These are phyloP conservation scores for Cladosporium sp. DNA, from an alignment of 2,329 filamentous ascomycete genomes.

Conservation along the genomic window DNA sequence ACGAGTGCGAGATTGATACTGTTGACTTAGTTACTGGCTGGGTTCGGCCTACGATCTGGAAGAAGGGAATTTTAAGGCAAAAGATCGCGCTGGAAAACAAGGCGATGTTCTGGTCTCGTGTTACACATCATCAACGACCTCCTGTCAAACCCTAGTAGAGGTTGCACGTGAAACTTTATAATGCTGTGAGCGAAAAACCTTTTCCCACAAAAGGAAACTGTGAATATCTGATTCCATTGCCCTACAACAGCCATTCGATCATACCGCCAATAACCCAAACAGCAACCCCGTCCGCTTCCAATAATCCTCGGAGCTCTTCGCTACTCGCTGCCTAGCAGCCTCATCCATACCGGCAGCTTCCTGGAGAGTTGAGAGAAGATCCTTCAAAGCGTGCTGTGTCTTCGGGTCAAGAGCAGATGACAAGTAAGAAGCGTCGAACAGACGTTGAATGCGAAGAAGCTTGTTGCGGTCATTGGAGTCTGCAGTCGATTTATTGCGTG, in stretches of 20 bases:
- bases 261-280: conserved; percentile 64
- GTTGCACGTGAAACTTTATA: too few species aligned
- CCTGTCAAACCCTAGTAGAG: too few species aligned
- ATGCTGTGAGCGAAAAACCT: too few species aligned
- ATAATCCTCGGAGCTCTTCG: conserved; percentile 66
- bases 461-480: not conserved
- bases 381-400: not conserved
- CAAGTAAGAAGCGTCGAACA: conserved; percentile 44
- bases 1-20: too few species aligned
- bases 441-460: conserved; percentile 32
- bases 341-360: conserved; percentile 35
- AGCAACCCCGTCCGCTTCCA: conserved; percentile 78
- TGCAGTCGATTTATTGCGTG: not conserved
- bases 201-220: too few species aligned
- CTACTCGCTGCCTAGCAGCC: conserved; percentile 50
- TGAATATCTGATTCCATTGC: too few species aligned
- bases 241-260: not conserved
- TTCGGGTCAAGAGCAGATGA: conserved; percentile 12
- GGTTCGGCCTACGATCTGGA: too few species aligned
- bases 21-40: too few species aligned
- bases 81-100: too few species aligned
- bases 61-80: too few species aligned
- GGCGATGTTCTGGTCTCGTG: too few species aligned
- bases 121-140: too few species aligned
- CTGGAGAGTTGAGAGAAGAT: not conserved